These are phyloP conservation scores for Lasiosphaeria hispida DNA, from an alignment of 495 filamentous ascomycete species.

Conservation along the genomic window DNA sequence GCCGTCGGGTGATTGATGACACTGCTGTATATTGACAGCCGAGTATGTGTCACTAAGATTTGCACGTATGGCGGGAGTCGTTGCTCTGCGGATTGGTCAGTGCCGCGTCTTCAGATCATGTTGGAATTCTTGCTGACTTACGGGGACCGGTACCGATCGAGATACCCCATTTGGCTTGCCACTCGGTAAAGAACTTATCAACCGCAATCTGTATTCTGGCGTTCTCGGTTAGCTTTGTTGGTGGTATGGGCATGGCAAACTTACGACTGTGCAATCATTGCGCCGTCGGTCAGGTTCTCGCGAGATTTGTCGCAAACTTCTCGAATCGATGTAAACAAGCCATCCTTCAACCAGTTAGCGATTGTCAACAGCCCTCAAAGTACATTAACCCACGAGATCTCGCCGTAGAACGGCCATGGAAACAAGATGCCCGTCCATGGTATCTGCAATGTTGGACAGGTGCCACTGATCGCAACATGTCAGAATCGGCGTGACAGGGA, in stretches of 20 bases:
- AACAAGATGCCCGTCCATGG: conserved; percentile 64
- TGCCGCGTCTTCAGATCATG: not conserved
- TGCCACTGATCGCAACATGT: conserved; percentile 69
- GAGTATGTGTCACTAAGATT: conserved; percentile 69
- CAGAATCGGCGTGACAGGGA: conserved; percentile 62
- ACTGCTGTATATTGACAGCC: conserved; percentile 67
- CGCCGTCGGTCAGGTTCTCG: conserved; percentile 45
- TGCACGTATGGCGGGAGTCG: conserved; percentile 70
- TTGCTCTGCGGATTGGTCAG: conserved; percentile 40
- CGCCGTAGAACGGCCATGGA: conserved; percentile 66
- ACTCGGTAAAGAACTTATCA: conserved; percentile 59
- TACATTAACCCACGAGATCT: conserved; percentile 54
- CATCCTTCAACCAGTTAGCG: conserved; percentile 46
- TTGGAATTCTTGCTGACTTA: conserved; percentile 25
- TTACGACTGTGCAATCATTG: conserved; percentile 56
- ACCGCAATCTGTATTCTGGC: conserved; percentile 58
- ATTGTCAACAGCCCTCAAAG: not conserved
- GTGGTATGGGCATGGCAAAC: conserved; percentile 16
- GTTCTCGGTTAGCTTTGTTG: not conserved
- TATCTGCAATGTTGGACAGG: conserved; percentile 57
- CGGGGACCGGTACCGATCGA: conserved; percentile 57
- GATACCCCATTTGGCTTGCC: conserved; percentile 60
- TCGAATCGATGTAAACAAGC: conserved; percentile 58
- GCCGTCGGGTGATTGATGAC: conserved; percentile 75
- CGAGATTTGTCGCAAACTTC: conserved; percentile 59